Evolutionary conservation across 352 stramenopile species (phyloP).

Genomic region (Globisporangium megalacanthum): DNA sequence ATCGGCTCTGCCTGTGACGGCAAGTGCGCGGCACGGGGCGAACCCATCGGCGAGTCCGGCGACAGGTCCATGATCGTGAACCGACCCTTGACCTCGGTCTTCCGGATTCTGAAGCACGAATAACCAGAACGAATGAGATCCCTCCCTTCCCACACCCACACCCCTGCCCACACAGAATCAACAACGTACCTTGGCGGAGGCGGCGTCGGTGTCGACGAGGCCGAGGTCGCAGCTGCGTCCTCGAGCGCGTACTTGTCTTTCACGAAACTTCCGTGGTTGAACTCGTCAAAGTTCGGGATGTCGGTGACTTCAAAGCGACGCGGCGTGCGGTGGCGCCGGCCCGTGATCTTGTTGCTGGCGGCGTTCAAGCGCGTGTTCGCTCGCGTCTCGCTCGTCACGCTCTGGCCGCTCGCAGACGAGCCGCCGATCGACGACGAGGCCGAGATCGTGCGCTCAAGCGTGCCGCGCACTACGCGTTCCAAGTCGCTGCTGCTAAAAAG

Average conservation of each 20-base stretch:
- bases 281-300: conserved; percentile 42
- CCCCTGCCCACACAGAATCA: not conserved
- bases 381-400: conserved; percentile 1
- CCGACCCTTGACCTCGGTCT: conserved; percentile 66
- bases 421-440: conserved; percentile 8
- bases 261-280: conserved; percentile 2
- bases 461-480: not conserved
- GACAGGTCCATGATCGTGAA: conserved; percentile 83
- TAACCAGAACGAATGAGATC: conserved; percentile 2
- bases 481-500: conserved; percentile 2
- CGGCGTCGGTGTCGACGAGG: not conserved
- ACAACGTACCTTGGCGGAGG: not conserved
- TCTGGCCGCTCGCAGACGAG: not conserved
- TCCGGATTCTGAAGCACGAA: conserved; percentile 31
- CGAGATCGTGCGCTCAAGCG: conserved; percentile 11
- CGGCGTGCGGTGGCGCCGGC: conserved; percentile 47
- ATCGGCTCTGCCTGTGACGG: conserved; percentile 4
- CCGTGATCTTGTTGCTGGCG: conserved; percentile 37
- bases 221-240: conserved; percentile 1
- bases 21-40: conserved; percentile 7
- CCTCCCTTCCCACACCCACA: not conserved
- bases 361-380: not conserved
- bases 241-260: conserved; percentile 5
- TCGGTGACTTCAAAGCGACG: conserved; percentile 72
- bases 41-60: conserved; percentile 38